Evolutionary conservation across 2,329 filamentous ascomycete genomes (phyloP), one percentile per base, ranked within the genome.

Genomic region (Talaromyces marneffei): DNA sequence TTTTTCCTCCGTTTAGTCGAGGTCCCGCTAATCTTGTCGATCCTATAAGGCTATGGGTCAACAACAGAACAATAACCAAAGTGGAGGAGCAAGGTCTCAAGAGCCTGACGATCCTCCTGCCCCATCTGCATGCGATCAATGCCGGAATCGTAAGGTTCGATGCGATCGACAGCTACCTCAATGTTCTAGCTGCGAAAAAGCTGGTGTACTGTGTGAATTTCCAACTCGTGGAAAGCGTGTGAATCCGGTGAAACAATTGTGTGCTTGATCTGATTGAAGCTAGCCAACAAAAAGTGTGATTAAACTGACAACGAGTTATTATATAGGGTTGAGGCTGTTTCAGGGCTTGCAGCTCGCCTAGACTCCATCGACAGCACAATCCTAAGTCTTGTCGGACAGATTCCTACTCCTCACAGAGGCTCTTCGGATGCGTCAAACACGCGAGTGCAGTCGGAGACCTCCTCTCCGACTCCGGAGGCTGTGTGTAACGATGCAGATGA

Each of bases 201-300:
- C 44, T 50, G 44, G 44, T 9, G 44, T 50, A 27, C 44, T 50
- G 44, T 50, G 44, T 25, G 44, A 50, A 50, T 50, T 50, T 27
- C 44, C 44, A 50, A 50, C 44, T 50, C 44, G 44, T 29, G 44
- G 44, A 50, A 50, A 50, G 44, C 44, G 44, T 4, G 23, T 50
- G 20, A 50, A 50, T 50, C 44, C 44, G 23, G 44, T 50, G 44
- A 50, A 50, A 50, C 44, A 50, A 50, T 50, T 50, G 44, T 50
- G 20, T 27, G 20, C 18, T 50, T 25, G 23, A 50, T 20, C 20
- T 50, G 16, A 9, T 27, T 50, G 37, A 4, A 20, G 9, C 18
- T 9, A 40, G 7, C 18, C 18, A 18, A 18, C 9, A 18, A n/a
- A 40, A 40, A 18, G n/a, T 18, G 35, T 39, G 35, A 39, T 39